A percentile compares a stretch with the other conserved stretches of the same genome.
Evolutionary conservation across 441 rosid species (phyloP).

Genomic region (Adansonia gregorii): DNA sequence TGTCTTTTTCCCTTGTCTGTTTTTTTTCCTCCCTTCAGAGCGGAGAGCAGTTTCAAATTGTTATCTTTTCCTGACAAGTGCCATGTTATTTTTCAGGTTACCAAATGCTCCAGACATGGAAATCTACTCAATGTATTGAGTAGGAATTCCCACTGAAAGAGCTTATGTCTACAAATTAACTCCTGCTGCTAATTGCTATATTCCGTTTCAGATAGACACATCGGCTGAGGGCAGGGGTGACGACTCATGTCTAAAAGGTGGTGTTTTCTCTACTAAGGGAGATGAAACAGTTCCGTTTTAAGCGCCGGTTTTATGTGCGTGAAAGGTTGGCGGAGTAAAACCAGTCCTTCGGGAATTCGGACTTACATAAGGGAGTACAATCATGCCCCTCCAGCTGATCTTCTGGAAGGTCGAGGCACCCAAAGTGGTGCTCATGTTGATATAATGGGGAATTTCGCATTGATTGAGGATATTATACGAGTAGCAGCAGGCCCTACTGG

Average conservation of each 20-base stretch:
- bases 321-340: slow-evolving; percentile 55
- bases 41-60: no score
- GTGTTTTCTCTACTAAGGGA: slow-evolving; percentile 44
- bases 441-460: slow-evolving; percentile 54
- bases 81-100: slow-evolving; percentile 38
- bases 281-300: slow-evolving; percentile 50
- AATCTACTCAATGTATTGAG: slow-evolving; percentile 52
- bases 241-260: slow-evolving; percentile 45
- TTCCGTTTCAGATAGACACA: slow-evolving; percentile 52
- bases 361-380: slow-evolving; percentile 47
- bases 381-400: slow-evolving; percentile 53
- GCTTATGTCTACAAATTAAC: slow-evolving; percentile 48
- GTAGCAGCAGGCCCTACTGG: slow-evolving; percentile 54
- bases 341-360: slow-evolving; percentile 48
- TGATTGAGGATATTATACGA: slow-evolving; percentile 52
- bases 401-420: slow-evolving; percentile 54
- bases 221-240: slow-evolving; percentile 39
- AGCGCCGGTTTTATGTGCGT: slow-evolving; percentile 59
- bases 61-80: not conserved
- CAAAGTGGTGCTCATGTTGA: slow-evolving; percentile 62
- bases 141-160: slow-evolving; percentile 56
- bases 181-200: slow-evolving; percentile 41
- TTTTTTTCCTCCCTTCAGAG: not conserved
- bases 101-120: slow-evolving; percentile 57
- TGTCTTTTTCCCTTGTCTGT: no score